Percentiles rank a stretch among this genome's conserved stretches.
phyloP scores from a whole-genome alignment of 805 yeast genomes.

The Candida piceae region DNA sequence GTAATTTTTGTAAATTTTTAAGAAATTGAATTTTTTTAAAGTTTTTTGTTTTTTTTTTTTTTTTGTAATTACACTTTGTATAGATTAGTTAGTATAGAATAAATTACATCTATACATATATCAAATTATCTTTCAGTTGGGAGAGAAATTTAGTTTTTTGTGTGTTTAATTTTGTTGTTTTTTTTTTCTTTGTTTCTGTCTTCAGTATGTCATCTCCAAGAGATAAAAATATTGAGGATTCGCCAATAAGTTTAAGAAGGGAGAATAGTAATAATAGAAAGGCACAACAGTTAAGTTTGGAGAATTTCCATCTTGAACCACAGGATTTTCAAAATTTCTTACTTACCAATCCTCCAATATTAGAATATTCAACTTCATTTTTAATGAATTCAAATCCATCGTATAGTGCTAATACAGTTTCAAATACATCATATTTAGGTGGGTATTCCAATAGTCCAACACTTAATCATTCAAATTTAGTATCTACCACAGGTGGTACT shows the following conservation, averaged over 20 bases:
- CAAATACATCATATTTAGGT: not conserved
- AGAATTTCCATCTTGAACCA: constrained; percentile 30
- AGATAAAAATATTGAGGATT: not conserved
- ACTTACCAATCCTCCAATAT: constrained; percentile 32
- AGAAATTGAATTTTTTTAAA: too few species aligned
- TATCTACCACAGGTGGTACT: not conserved
- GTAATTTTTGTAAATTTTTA: too few species aligned
- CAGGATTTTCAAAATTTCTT: constrained; percentile 32
- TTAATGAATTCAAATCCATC: constrained; percentile 2
- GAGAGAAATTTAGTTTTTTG: too few species aligned
- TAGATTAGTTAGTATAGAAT: too few species aligned
- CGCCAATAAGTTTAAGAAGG: constrained; percentile 1
- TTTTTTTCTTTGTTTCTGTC: too few species aligned
- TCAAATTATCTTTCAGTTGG: too few species aligned
- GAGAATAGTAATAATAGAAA: not conserved
- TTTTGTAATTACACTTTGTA: too few species aligned
- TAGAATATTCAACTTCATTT: constrained; percentile 24
- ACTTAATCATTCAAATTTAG: not conserved
- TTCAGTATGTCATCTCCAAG: not conserved
- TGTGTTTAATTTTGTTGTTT: too few species aligned
- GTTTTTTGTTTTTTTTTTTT: too few species aligned
- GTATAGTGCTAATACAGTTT: too few species aligned
- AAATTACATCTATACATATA: too few species aligned
- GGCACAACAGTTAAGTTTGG: constrained; percentile 9
- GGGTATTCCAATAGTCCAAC: not conserved